phyloP scores from a whole-genome alignment of 345 rosid genomes.

The Physaria fendleri region DNA sequence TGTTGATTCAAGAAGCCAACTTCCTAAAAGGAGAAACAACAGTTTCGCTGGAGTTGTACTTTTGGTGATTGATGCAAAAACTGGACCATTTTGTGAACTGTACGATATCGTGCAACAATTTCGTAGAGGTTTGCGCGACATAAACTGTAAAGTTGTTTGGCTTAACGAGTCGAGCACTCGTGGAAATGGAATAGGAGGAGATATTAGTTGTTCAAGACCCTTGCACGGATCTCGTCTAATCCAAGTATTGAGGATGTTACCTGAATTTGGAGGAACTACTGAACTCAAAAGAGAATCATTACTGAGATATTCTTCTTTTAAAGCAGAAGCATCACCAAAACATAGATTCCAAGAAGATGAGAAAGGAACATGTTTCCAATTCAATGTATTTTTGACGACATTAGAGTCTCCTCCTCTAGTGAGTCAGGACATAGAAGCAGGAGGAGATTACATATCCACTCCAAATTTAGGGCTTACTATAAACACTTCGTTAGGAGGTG shows the following conservation, averaged over 20 bases:
- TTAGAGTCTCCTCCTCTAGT: too few relatives aligned
- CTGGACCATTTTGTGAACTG: conserved; percentile 37
- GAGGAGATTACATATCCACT: too few relatives aligned
- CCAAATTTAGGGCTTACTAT: too few relatives aligned
- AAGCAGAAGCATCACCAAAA: not conserved
- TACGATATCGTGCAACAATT: conserved; percentile 37
- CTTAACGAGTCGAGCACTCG: conserved; percentile 35
- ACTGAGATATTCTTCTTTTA: not conserved
- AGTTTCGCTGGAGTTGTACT: conserved; percentile 31
- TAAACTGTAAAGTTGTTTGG: conserved; percentile 59
- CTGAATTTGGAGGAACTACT: conserved; percentile 48
- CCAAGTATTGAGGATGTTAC: conserved; percentile 41
- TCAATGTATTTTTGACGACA: too few relatives aligned
- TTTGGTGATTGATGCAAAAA: too few relatives aligned
- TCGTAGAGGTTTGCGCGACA: conserved; percentile 29
- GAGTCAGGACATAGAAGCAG: too few relatives aligned
- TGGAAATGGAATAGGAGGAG: conserved; percentile 14
- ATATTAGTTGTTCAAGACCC: conserved; percentile 23
- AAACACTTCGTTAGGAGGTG: too few relatives aligned
- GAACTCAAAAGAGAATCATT: conserved; percentile 17
- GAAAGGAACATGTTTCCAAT: too few relatives aligned
- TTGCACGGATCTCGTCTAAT: too few relatives aligned
- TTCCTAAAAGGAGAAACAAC: conserved; percentile 20
- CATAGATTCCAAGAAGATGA: too few relatives aligned
- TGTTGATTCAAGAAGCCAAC: conserved; percentile 25